Conservation (phyloP, 192 early-diverging fungal genomes). For the Podila horticola region DNA sequence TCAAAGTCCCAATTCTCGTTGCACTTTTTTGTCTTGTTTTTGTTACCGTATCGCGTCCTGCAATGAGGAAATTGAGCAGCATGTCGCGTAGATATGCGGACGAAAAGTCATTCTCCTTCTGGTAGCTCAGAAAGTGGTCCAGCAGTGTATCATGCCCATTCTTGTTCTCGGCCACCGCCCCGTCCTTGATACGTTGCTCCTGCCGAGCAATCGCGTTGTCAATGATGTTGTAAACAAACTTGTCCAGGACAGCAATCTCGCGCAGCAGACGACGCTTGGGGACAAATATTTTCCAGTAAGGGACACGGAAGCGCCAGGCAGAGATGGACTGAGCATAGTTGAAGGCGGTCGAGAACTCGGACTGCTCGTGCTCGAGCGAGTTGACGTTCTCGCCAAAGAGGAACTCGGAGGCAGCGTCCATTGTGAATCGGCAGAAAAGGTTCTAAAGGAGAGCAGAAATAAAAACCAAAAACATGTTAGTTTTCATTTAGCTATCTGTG, state of each 20-base stretch:
- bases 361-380: constrained; percentile 15
- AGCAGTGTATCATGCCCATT: constrained; percentile 17
- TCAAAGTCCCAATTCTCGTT: too few relatives aligned
- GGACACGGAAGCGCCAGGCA: constrained; percentile 46
- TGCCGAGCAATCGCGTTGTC: constrained; percentile 26
- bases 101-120: constrained; percentile 24
- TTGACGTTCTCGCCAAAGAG: constrained; percentile 42
- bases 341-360: constrained; percentile 33
- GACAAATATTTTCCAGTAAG: constrained; percentile 24
- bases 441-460: constrained; percentile 2
- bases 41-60: constrained; percentile 46
- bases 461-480: background rate
- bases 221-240: constrained; percentile 45
- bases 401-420: constrained; percentile 47
- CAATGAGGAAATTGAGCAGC: constrained; percentile 43
- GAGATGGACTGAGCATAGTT: constrained; percentile 35
- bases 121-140: constrained; percentile 41
- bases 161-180: background rate
- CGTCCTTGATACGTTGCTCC: constrained; percentile 1
- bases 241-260: constrained; percentile 31
- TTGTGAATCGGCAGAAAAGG: constrained; percentile 33
- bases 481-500: too few relatives aligned
- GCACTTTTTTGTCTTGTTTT: too few relatives aligned
- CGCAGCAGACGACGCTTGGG: constrained; percentile 3
- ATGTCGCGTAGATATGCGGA: constrained; percentile 41